A percentile compares a stretch with the other conserved stretches of the same genome.
Conservation (phyloP, 1,139 yeast genomes). For the Casaregolazyma lundiana region DNA sequence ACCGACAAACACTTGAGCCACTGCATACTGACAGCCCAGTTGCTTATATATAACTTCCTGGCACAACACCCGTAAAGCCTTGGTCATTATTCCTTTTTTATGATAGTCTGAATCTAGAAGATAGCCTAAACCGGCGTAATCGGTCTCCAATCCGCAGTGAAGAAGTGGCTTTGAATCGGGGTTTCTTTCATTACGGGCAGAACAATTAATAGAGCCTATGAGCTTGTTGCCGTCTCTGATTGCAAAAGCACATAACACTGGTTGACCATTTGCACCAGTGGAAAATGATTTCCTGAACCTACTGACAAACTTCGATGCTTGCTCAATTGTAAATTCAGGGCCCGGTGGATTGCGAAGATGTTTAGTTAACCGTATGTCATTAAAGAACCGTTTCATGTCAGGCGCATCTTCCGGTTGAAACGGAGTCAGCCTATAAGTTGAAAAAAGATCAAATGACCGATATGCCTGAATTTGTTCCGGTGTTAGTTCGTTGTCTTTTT, state of each 20-base stretch:
- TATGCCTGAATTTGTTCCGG: no score
- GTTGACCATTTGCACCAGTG: neutral
- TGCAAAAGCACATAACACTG: slow-evolving; percentile 14
- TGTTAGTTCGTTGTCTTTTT: no score
- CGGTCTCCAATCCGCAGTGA: neutral
- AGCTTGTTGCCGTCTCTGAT: slow-evolving; percentile 16
- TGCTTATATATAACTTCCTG: slow-evolving; percentile 17
- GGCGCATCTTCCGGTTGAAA: slow-evolving; percentile 12
- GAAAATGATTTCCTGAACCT: neutral
- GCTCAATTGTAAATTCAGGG: slow-evolving; percentile 15
- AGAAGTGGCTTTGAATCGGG: slow-evolving; percentile 9
- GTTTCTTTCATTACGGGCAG: slow-evolving; percentile 12
- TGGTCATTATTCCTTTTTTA: slow-evolving; percentile 19
- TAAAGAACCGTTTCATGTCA: slow-evolving; percentile 14
- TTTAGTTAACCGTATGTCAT: slow-evolving; percentile 16
- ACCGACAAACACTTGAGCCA: slow-evolving; percentile 19
- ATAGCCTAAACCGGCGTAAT: slow-evolving; percentile 20
- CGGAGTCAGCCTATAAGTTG: slow-evolving; percentile 14
- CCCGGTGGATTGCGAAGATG: slow-evolving; percentile 16
- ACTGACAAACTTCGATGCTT: slow-evolving; percentile 15
- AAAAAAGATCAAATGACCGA: slow-evolving; percentile 5
- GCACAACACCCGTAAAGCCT: slow-evolving; percentile 15
- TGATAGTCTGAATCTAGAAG: slow-evolving; percentile 21
- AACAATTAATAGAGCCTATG: slow-evolving; percentile 17
- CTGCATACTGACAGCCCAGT: slow-evolving; percentile 15